phyloP scores from a whole-genome alignment of 208 protist genomes.

The Vickermania ingenoplastis region DNA sequence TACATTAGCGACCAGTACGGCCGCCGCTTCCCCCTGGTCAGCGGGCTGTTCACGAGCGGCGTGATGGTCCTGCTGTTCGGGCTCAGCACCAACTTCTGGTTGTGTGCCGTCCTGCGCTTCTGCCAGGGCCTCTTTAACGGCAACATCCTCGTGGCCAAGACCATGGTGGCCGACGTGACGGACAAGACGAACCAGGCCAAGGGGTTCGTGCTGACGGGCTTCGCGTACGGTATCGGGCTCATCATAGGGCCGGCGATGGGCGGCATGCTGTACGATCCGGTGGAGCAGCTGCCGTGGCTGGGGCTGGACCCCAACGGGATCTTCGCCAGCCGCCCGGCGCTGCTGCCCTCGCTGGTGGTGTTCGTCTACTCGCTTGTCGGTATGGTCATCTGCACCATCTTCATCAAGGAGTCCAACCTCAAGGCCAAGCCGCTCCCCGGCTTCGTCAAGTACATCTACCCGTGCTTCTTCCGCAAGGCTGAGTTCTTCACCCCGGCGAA shows the following conservation, averaged over 20 bases:
- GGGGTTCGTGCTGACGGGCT: conserved; percentile 95
- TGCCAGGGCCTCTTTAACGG: conserved; percentile 63
- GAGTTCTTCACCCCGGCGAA: conserved; percentile 15
- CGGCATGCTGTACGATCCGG: conserved; percentile 56
- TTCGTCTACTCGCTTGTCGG: conserved; percentile 46
- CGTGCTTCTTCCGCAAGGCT: conserved; percentile 14
- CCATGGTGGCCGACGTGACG: conserved; percentile 67
- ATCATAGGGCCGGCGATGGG: conserved; percentile 48
- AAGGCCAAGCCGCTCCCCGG: conserved; percentile 36
- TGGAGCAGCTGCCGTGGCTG: conserved; percentile 19
- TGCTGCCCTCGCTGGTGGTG: conserved; percentile 38
- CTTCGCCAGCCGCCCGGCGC: conserved; percentile 27
- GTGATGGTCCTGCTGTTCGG: conserved; percentile 61
- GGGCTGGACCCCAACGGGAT: conserved; percentile 24
- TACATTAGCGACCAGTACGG: conserved; percentile 54
- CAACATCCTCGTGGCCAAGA: conserved; percentile 74
- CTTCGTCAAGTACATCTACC: conserved; percentile 19
- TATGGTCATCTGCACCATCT: conserved; percentile 37
- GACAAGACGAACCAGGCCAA: conserved; percentile 51
- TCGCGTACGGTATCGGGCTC: conserved; percentile 54
- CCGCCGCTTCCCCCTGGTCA: conserved; percentile 35
- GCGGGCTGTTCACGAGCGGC: conserved; percentile 44
- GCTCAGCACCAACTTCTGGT: conserved; percentile 37
- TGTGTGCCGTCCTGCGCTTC: conserved; percentile 41
- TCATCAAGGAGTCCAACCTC: conserved; percentile 50